A percentile compares a stretch with the other conserved stretches of the same genome.
These are phyloP conservation scores for Puccinia brachypodii DNA, from an alignment of 1,284 basidiomycete species.

Conservation along the genomic window DNA sequence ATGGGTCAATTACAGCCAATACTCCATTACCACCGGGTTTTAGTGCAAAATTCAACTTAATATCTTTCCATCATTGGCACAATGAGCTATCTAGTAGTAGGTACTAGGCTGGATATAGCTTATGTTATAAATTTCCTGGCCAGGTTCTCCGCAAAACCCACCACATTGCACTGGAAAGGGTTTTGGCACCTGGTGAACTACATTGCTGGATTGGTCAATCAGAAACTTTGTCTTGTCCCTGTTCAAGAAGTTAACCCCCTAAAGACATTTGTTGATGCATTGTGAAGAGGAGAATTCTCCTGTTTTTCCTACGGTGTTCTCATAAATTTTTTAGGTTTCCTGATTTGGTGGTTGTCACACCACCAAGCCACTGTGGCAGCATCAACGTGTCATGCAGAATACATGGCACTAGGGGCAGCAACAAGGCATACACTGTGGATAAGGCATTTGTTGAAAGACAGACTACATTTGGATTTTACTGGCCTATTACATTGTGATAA, in stretches of 20 bases:
- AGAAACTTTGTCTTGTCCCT: background rate
- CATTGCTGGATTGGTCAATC: background rate
- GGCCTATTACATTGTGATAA: too few relatives aligned
- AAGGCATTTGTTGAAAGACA: too few relatives aligned
- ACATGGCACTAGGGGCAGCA: conserved; percentile 1
- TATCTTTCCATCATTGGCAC: background rate
- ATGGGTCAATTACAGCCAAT: too few relatives aligned
- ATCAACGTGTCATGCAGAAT: conserved; percentile 15
- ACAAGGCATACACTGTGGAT: too few relatives aligned
- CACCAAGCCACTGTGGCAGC: background rate
- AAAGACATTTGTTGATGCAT: conserved; percentile 1
- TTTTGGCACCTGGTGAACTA: background rate
- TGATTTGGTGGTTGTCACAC: background rate
- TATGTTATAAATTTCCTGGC: background rate
- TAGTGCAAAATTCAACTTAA: background rate
- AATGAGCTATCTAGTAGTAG: background rate
- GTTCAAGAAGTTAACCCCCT: background rate
- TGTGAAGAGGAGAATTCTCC: conserved; percentile 18
- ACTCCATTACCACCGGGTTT: background rate
- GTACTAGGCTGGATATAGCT: background rate
- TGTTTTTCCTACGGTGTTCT: background rate
- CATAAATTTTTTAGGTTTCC: background rate
- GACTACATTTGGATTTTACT: too few relatives aligned
- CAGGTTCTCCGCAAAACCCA: background rate
- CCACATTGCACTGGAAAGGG: background rate